Conservation (phyloP, 2,329 filamentous ascomycete genomes). For the Pestalotiopsis sp. region DNA sequence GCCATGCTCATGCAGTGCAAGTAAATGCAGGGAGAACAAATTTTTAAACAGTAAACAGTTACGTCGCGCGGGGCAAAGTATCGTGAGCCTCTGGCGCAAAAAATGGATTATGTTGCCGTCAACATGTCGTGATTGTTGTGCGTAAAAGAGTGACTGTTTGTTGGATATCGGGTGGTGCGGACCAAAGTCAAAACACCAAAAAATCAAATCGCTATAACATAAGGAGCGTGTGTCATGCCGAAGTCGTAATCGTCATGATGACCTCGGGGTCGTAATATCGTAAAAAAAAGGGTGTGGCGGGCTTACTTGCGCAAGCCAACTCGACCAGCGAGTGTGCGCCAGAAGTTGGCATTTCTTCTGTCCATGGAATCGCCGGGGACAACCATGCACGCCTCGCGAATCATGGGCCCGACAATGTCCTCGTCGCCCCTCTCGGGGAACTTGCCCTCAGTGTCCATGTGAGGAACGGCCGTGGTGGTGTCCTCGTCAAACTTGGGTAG, state of each 20-base stretch:
- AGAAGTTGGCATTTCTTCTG: constrained; percentile 31
- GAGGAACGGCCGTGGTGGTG: constrained; percentile 67
- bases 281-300: not conserved
- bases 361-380: constrained; percentile 28
- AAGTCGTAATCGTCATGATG: constrained; percentile 6
- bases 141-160: constrained; percentile 9
- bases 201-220: constrained; percentile 10
- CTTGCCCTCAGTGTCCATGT: constrained; percentile 76
- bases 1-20: not conserved
- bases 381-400: constrained; percentile 58
- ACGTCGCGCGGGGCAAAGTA: not conserved
- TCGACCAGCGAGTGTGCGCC: constrained; percentile 34
- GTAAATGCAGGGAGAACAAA: constrained; percentile 10
- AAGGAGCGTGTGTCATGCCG: constrained; percentile 10
- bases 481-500: constrained; percentile 54
- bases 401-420: constrained; percentile 94
- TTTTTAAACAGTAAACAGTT: constrained; percentile 13
- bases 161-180: constrained; percentile 9
- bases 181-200: not conserved
- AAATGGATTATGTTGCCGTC: not conserved
- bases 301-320: constrained; percentile 29
- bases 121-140: not conserved
- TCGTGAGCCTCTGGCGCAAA: not conserved
- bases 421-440: constrained; percentile 87
- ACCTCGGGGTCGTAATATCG: not conserved